Conservation (phyloP, 805 yeast genomes). For the Lachancea sp. region DNA sequence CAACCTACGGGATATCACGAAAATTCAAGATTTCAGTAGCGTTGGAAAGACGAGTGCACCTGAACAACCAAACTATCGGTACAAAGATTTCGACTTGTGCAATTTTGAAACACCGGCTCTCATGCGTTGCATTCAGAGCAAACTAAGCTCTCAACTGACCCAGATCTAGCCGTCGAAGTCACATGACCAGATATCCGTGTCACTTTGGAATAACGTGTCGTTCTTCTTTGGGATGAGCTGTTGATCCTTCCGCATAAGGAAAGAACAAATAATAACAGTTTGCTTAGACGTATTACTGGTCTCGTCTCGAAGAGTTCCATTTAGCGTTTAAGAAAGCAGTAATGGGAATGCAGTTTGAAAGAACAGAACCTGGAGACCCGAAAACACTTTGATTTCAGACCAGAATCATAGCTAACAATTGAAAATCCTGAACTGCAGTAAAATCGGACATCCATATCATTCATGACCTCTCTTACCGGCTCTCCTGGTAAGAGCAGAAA, state of each 20-base stretch:
- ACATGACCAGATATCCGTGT: not conserved
- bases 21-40: constrained; percentile 23
- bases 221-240: not conserved
- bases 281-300: not conserved
- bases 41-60: constrained; percentile 2
- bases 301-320: not conserved
- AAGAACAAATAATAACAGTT: not conserved
- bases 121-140: no score
- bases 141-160: no score
- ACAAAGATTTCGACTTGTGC: not conserved
- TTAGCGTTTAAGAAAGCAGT: no score
- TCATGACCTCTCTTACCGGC: constrained; percentile 16
- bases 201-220: not conserved
- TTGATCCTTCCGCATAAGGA: not conserved
- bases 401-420: no score
- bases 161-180: not conserved
- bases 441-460: not conserved
- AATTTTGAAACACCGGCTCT: not conserved
- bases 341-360: not conserved
- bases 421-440: no score
- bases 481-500: constrained; percentile 17
- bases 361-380: no score
- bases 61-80: not conserved
- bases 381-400: no score
- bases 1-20: constrained; percentile 10